Evolutionary conservation across 1,284 basidiomycete species (phyloP), one percentile per base, ranked within the genome.

Genomic region (Trametes pubescens): DNA sequence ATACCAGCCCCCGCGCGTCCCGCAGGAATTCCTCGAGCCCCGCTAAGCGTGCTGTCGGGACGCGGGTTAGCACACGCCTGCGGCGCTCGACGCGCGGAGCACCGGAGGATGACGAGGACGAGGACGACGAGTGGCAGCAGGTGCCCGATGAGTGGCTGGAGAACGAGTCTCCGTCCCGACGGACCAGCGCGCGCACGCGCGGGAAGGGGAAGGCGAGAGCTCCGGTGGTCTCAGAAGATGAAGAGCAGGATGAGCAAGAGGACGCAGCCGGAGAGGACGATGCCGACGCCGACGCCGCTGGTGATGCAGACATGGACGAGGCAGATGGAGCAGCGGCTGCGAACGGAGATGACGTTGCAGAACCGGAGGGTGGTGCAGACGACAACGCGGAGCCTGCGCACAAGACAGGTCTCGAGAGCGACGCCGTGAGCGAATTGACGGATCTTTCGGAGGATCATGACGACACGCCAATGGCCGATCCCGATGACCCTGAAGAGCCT

Each of bases 91-190:
- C 52, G 26, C 52, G 88, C 57, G 88, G 86, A n/a, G 66, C 73
- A 3, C 61, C 58, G 22, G 71, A 65, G 6, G 62, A 47, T 14
- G 69, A 69, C 9, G 70, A 76, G 11, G 79, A 63, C 2, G 57
- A 56, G 46, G 86, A 88, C 10, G 88, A 88, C 0, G 90, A 86
- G 69, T 94, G 92, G 92, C 90, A 94, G 75, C 80, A 84, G 64
- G 82, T 94, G 37, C 92, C 92, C 0, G 83, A 88, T 5, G 92
- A 92, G 71, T 93, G 92, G 91, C 70, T 93, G 63, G 78, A 78
- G 18, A 61, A 49, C 32, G 57, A 60, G 5, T 59, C 65, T 10
- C 46, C 64, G 11, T 44, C 52, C 3, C 64, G 60, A 49, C 38
- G 68, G 32, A 57, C 60, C 26, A 54, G 64, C 57, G 57, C 67